Evolutionary conservation across 371 early-diverging fungal genomes (phyloP), one percentile per base, ranked within the genome.

Genomic region (Mortierella sp.): DNA sequence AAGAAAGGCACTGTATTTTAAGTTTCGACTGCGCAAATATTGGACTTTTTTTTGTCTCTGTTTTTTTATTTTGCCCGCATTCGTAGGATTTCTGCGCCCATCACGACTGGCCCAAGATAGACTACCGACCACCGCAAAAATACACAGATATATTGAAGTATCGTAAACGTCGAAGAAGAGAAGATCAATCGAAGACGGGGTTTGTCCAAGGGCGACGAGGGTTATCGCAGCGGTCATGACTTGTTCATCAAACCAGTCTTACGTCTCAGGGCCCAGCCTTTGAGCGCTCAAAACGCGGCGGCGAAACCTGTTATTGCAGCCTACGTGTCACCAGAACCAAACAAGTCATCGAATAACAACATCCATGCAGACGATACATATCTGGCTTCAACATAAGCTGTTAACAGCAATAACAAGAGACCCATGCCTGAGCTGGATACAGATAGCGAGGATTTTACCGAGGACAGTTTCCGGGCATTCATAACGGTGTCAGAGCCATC

Each of bases 131-230:
- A 44, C 44, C 42, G 58, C 74, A 16, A 74, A 74, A 58, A 57
- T 74, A n/a, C 74, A 38, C 57, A 8, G 74, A 57, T 74, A 74
- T 38, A 58, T 38, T n/a, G 74, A 74, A 57, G 58, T 58, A 60
- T 74, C 38, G 74, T 74, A 2, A 74, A 74, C 34, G 10, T 14
- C 44, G 44, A 74, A 38, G 74, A 55, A 57, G 19, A 74, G 57
- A 24, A 54, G 21, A 42, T 74, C 54, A 72, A 72, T 52, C 52
- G n/a, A n/a, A 42, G 54, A 54, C 24, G 54, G 54, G 54, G 54
- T 21, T 7, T 54, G 54, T 54, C 54, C 21, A 54, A 54, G 54
- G 16, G 24, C 21, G 21, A 54, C 54, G 54, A 74, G 44, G 74
- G 74, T n/a, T 55, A 57, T 57, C 34, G 7, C 74, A 54, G 57